Evolutionary conservation across 208 protist genomes (phyloP).

Genomic region (Acanthamoeba triangularis): DNA sequence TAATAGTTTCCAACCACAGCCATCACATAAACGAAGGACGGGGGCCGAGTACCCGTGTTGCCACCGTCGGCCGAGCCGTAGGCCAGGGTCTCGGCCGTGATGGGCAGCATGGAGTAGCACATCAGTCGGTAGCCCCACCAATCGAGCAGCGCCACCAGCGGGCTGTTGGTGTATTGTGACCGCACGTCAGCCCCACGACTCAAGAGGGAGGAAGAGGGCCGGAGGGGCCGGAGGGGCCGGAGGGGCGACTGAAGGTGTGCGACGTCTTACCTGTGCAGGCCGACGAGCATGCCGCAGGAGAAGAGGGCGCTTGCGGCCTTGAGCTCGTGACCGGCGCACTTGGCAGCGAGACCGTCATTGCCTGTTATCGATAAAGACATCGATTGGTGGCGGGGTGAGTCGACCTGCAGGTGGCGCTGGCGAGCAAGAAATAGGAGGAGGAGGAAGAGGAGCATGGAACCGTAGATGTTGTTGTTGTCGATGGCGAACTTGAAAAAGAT

Average conservation of each 20-base stretch:
- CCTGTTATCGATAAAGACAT: background rate
- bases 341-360: slow-evolving; percentile 30
- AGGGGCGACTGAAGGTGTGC: background rate
- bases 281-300: slow-evolving; percentile 63
- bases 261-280: slow-evolving; percentile 21
- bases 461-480: slow-evolving; percentile 73
- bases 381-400: background rate
- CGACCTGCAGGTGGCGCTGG: background rate
- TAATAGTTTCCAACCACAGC: background rate
- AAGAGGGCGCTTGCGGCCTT: slow-evolving; percentile 56
- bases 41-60: slow-evolving; percentile 16
- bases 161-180: background rate
- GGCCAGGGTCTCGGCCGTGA: slow-evolving; percentile 29
- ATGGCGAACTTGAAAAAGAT: slow-evolving; percentile 77
- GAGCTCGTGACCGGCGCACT: slow-evolving; percentile 72
- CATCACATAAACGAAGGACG: background rate
- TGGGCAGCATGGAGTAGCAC: slow-evolving; percentile 54
- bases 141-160: slow-evolving; percentile 42
- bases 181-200: background rate
- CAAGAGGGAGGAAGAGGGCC: background rate
- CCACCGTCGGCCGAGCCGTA: slow-evolving; percentile 65
- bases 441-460: background rate
- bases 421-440: background rate
- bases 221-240: too few relatives aligned
- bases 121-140: slow-evolving; percentile 68